Evolutionary conservation across 208 protist genomes (phyloP), one percentile per base, ranked within the genome.

Genomic region (Trypanosoma lewisi): DNA sequence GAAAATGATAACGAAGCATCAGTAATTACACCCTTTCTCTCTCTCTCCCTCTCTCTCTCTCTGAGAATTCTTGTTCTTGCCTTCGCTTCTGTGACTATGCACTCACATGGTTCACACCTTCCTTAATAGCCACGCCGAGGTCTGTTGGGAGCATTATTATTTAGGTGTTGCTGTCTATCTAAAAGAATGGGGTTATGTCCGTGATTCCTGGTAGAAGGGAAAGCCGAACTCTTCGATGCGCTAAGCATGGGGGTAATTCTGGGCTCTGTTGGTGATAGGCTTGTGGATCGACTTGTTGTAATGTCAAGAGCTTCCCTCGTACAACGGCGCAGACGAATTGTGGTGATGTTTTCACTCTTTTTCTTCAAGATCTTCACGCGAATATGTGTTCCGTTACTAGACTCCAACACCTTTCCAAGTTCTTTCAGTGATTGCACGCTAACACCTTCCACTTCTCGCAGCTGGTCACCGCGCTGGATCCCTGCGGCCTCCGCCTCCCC

Each of bases 341-440:
- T 25, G 9, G 48, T 53, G 23, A 57, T 17, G 19, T 42, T n/a
- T 11, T 28, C 28, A 50, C 41, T 63, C 19, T 25, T 30, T 4
- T 41, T 49, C 34, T 70, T 63, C 28, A 21, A 12, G 30, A 70
- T 27, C 16, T 33, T 49, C 21, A 70, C 0, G 39, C 37, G 31
- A 19, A 70, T 8, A 39, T 70, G 42, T 56, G 64, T 37, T 48
- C 37, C 47, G 39, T 49, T 36, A 11, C n/a, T 19, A 21, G 44
- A 47, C 1, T 27, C 27, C 19, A 70, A 36, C 28, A 31, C 41
- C 0, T 14, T 47, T 7, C 42, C 37, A 23, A 72, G 6, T 4
- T 65, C 57, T 28, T 37, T 65, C 7, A 64, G 1, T 25, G 57
- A 61, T n/a, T 23, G 56, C 36, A 72, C 58, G 21, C 50, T 14